Conservation (phyloP, 441 rosid genomes). For the Syzygium malaccense region DNA sequence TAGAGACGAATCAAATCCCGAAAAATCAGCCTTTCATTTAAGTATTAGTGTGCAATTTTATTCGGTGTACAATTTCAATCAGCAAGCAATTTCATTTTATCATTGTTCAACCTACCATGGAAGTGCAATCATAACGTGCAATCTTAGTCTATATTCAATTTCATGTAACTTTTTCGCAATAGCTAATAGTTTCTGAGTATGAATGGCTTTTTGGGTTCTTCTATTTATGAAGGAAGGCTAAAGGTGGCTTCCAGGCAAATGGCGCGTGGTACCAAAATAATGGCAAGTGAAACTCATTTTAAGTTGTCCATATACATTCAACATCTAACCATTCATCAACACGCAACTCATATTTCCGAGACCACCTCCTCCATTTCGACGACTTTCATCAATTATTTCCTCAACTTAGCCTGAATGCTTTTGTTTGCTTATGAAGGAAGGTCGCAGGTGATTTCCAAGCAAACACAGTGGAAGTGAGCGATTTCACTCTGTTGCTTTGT, state of each 20-base stretch:
- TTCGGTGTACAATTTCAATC: too few species aligned
- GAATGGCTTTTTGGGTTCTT: not conserved
- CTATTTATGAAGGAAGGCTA: not conserved
- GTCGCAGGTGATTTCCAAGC: too few species aligned
- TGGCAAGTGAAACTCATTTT: not conserved
- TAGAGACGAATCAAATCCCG: fast-evolving
- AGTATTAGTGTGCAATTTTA: fast-evolving
- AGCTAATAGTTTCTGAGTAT: too few species aligned
- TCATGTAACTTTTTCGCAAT: too few species aligned
- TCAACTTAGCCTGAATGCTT: too few species aligned
- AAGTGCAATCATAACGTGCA: not conserved
- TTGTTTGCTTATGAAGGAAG: too few species aligned
- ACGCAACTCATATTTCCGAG: not conserved
- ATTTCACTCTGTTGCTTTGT: too few species aligned
- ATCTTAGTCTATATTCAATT: not conserved
- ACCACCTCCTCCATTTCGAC: not conserved
- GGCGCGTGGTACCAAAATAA: not conserved
- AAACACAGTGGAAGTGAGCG: too few species aligned
- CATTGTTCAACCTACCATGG: not conserved
- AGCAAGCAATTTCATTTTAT: too few species aligned
- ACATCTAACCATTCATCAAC: not conserved
- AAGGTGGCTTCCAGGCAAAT: not conserved
- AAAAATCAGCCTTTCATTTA: too few species aligned
- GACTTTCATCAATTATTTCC: not conserved
- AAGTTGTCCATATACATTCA: not conserved